These are phyloP conservation scores for Tylopilus sp. DNA, from an alignment of 1,284 basidiomycete species.

Conservation along the genomic window DNA sequence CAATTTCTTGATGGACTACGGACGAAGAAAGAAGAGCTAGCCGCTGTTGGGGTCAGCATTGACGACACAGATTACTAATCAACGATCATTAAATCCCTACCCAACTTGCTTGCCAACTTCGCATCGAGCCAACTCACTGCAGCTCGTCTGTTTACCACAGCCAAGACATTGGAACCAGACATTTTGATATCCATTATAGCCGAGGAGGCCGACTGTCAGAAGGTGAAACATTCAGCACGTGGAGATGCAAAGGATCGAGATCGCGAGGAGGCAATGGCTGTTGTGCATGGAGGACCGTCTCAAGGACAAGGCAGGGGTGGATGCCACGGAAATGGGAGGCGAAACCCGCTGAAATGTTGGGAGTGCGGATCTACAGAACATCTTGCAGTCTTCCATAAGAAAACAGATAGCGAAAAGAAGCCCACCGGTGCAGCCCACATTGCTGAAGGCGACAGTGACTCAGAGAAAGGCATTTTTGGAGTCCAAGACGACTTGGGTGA, in stretches of 20 bases:
- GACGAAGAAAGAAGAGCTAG: background rate
- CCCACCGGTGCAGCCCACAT: background rate
- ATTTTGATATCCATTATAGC: background rate
- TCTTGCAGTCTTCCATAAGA: background rate
- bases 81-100: background rate
- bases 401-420: background rate
- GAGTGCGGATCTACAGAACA: background rate
- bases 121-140: background rate
- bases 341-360: background rate
- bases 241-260: background rate
- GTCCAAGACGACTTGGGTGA: background rate
- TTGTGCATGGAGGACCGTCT: no score
- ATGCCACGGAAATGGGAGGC: background rate
- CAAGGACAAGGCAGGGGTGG: background rate
- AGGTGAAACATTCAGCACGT: background rate
- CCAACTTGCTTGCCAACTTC: background rate
- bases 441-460: background rate
- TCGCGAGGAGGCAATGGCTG: background rate
- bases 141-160: background rate
- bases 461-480: background rate
- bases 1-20: background rate
- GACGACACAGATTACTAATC: background rate
- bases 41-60: background rate
- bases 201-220: background rate
- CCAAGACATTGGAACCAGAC: background rate